Conservation (phyloP, 169 alveolate genomes). For the Perkinsus olseni region DNA sequence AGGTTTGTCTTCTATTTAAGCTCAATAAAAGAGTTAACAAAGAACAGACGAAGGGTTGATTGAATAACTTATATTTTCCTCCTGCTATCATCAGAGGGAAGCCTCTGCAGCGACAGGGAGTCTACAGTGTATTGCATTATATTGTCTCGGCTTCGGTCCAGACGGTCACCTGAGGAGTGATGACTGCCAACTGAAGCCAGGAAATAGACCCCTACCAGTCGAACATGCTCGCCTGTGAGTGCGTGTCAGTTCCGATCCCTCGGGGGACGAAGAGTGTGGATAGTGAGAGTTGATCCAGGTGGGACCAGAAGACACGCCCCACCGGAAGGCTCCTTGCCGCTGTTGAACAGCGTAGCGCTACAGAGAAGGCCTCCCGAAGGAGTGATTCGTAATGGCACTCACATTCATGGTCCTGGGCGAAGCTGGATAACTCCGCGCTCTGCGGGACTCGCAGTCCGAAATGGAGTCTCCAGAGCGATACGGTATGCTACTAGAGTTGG, state of each 20-base stretch:
- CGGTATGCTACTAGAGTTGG: neutral
- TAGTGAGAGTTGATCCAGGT: neutral
- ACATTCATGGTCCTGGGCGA: neutral
- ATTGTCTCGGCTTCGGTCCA: neutral
- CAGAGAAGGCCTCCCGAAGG: neutral
- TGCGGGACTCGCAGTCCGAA: neutral
- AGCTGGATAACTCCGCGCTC: neutral
- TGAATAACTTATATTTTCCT: too few relatives aligned
- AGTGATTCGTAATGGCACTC: neutral
- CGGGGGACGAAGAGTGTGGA: neutral
- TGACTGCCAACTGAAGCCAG: neutral
- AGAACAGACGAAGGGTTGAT: too few relatives aligned
- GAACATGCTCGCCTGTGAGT: neutral
- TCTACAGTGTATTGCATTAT: neutral
- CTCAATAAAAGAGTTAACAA: too few relatives aligned
- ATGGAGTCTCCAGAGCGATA: neutral
- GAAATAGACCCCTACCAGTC: neutral
- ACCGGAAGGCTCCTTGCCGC: neutral
- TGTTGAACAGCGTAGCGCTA: neutral
- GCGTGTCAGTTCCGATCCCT: neutral
- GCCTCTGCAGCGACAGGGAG: neutral
- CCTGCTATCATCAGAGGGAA: too few relatives aligned
- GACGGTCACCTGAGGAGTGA: neutral
- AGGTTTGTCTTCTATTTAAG: too few relatives aligned
- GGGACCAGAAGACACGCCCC: neutral